Conservation (phyloP, 106 monocot genomes). For the Hemerocallis citrina region DNA sequence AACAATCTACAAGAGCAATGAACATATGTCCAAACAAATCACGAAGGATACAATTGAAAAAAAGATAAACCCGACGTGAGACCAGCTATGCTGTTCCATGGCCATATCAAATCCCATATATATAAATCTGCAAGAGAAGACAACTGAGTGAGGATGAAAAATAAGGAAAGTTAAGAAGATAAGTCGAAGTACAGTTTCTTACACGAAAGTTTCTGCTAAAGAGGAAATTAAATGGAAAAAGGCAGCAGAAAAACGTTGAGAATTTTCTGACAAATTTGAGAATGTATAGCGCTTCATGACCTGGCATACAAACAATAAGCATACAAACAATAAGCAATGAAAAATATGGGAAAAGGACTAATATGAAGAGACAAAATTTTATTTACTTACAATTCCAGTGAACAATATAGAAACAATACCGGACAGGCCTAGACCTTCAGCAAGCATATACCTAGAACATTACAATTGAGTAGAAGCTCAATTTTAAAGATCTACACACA, state of each 20-base stretch:
- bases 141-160: neutral
- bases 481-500: neutral
- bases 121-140: constrained; percentile 63
- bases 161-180: neutral
- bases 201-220: constrained; percentile 98
- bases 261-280: constrained; percentile 93
- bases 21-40: neutral
- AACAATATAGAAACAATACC: constrained; percentile 99
- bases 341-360: neutral
- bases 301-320: constrained; percentile 29
- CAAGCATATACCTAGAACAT: constrained; percentile 88
- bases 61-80: constrained; percentile 94
- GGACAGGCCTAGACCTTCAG: constrained; percentile 91
- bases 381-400: constrained; percentile 87
- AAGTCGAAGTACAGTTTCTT: constrained; percentile 17
- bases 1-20: neutral
- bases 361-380: neutral
- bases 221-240: constrained; percentile 98
- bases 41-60: constrained; percentile 96
- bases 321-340: constrained; percentile 7
- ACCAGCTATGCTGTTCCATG: constrained; percentile 99
- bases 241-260: constrained; percentile 67
- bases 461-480: neutral
- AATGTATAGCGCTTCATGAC: constrained; percentile 96
- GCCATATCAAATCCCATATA: constrained; percentile 99